Evolutionary conservation across 495 filamentous ascomycete species (phyloP).

Genomic region (Penicillium lagena): DNA sequence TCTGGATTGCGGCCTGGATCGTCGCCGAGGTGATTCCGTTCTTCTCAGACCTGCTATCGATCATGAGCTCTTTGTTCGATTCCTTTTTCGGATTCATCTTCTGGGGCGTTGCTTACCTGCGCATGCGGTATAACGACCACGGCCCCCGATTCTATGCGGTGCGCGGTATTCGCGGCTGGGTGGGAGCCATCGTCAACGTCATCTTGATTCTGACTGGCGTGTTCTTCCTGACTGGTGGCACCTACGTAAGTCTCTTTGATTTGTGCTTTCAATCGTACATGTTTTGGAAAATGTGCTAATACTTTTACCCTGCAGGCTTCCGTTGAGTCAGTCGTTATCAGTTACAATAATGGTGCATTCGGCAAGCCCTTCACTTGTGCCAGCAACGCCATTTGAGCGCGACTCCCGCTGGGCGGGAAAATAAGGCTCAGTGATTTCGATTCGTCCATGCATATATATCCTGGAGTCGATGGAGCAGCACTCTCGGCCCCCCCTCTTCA

Average conservation of each 20-base stretch:
- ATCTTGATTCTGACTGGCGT: slow-evolving; percentile 63
- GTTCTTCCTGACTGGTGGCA: slow-evolving; percentile 71
- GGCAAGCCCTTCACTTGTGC: no score
- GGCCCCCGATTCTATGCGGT: slow-evolving; percentile 53
- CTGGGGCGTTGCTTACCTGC: slow-evolving; percentile 83
- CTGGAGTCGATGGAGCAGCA: no score
- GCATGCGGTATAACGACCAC: slow-evolving; percentile 68
- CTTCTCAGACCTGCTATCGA: slow-evolving; percentile 73
- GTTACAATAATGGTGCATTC: no score
- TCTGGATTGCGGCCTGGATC: slow-evolving; percentile 75
- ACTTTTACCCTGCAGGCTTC: no score
- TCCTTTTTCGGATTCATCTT: slow-evolving; percentile 94
- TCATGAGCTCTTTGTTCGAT: slow-evolving; percentile 88
- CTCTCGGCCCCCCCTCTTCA: no score
- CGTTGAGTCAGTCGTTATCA: no score
- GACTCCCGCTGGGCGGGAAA: no score
- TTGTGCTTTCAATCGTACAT: background rate
- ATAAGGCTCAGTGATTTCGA: no score
- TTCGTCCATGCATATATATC: no score
- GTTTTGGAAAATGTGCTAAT: no score
- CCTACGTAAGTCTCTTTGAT: slow-evolving; percentile 57
- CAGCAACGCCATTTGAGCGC: no score
- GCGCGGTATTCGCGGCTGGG: slow-evolving; percentile 53
- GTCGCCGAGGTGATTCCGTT: slow-evolving; percentile 88
- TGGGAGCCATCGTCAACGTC: slow-evolving; percentile 59